Evolutionary conservation across 495 filamentous ascomycete genomes (phyloP), one percentile per base, ranked within the genome.

Genomic region (Aspergillus conjunctus): DNA sequence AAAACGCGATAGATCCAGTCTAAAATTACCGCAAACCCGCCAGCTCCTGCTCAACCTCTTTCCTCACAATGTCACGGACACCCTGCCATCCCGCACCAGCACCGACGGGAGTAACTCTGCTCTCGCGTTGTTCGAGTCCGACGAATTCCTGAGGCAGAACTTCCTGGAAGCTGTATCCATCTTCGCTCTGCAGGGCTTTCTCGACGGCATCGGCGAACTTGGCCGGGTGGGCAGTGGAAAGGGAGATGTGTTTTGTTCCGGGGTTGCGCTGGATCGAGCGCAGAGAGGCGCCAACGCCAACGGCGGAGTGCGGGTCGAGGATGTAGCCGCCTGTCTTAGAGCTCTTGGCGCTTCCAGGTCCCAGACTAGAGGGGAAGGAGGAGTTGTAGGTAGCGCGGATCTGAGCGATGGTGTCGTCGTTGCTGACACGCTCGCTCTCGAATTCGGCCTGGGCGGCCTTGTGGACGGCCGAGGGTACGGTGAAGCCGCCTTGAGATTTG

Each of bases 221-320:
- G 43, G 93, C 93, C 4, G 93, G 93, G 76, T 97, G 93, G 9
- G 93, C 93, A 2, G 93, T 98, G 6, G 91, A 89, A 6, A 97
- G 84, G 3, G 91, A 85, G 70, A 98, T 90, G 67, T 91, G 88
- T 54, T 81, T 78, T 18, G 75, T 77, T 17, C 71, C 67, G 9
- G 78, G 71, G 14, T 76, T 72, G n/a, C 82, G 78, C 37, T 80
- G 65, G 39, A 90, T 79, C 7, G 89, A 89, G 39, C 91, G 79
- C 32, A 82, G 61, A 0, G 92, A 79, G 17, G 90, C 92, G 30
- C 85, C 76, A 26, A 97, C 81, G 50, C 92, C 94, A 44, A 97
- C 87, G 1, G 94, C 92, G 4, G 90, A 87, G 80, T 97, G 94
- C 8, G 93, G 93, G 67, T 98, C 94, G 2, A 97, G 85, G 37